Evolutionary conservation across 495 filamentous ascomycete species (phyloP).

Genomic region (Geoglossum glabrum): DNA sequence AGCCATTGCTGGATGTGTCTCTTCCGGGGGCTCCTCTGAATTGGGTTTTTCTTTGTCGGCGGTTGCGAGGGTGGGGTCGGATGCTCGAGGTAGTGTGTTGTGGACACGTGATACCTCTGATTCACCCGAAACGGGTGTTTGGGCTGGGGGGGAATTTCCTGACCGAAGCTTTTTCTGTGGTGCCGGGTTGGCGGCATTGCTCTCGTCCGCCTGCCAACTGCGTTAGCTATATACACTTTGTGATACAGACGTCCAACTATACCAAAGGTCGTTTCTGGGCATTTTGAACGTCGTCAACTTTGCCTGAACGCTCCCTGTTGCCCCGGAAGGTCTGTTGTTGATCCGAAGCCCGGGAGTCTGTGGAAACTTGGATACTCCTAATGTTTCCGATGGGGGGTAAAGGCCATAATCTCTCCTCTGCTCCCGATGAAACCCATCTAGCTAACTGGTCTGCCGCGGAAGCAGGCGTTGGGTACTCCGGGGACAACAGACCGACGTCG

Average conservation of each 20-base stretch:
- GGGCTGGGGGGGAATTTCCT: not conserved
- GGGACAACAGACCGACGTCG: constrained; percentile 28
- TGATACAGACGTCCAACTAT: not conserved
- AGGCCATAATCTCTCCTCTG: constrained; percentile 21
- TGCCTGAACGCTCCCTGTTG: not conserved
- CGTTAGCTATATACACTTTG: not conserved
- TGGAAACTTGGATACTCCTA: not conserved
- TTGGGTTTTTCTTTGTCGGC: not conserved
- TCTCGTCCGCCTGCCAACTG: not conserved
- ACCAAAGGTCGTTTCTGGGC: constrained; percentile 5
- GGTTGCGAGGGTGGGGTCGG: not conserved
- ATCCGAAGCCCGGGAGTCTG: not conserved
- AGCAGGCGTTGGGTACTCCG: constrained; percentile 24
- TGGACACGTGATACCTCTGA: not conserved
- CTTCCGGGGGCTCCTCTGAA: not conserved
- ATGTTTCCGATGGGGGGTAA: constrained; percentile 18
- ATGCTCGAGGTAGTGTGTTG: not conserved
- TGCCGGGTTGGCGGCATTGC: not conserved
- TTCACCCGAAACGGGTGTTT: not conserved
- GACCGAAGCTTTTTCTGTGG: not conserved
- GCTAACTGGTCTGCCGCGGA: constrained; percentile 28
- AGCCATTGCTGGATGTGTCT: not conserved
- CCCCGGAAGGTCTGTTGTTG: not conserved
- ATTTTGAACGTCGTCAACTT: not conserved
- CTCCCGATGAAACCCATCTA: constrained; percentile 18